phyloP scores from a whole-genome alignment of 1,139 yeast genomes.

The Geotrichum candidum region DNA sequence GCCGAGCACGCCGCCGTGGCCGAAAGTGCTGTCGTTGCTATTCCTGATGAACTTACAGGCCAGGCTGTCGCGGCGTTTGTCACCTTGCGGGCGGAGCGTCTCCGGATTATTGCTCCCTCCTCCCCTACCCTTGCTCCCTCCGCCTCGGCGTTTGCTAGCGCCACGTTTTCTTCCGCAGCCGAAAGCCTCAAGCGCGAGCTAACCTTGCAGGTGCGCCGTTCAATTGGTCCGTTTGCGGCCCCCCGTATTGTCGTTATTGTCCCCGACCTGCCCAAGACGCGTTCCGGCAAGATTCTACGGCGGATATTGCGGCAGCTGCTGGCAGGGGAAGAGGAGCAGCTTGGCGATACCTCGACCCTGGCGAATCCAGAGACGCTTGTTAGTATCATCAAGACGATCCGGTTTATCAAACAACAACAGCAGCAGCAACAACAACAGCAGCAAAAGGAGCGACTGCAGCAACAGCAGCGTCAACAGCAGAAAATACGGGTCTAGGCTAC shows the following conservation, averaged over 20 bases:
- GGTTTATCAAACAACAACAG: background rate
- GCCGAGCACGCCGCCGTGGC: conserved; percentile 67
- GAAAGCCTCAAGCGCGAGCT: conserved; percentile 64
- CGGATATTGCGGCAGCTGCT: conserved; percentile 83
- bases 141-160: background rate
- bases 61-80: conserved; percentile 88
- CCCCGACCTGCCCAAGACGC: conserved; percentile 82
- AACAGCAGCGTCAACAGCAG: background rate
- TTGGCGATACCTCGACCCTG: conserved; percentile 81
- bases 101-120: conserved; percentile 22
- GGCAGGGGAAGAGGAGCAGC: conserved; percentile 74
- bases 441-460: too few relatives aligned
- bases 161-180: conserved; percentile 32
- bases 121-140: background rate
- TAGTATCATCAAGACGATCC: conserved; percentile 46
- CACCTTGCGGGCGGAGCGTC: conserved; percentile 49
- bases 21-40: conserved; percentile 87
- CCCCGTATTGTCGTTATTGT: conserved; percentile 80
- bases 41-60: conserved; percentile 82
- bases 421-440: background rate
- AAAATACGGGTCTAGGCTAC: background rate
- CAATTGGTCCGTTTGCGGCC: conserved; percentile 91
- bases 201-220: conserved; percentile 71
- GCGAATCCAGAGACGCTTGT: conserved; percentile 77
- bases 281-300: conserved; percentile 94